Evolutionary conservation across 2,329 filamentous ascomycete genomes (phyloP).

Genomic region (Claviceps citrina): DNA sequence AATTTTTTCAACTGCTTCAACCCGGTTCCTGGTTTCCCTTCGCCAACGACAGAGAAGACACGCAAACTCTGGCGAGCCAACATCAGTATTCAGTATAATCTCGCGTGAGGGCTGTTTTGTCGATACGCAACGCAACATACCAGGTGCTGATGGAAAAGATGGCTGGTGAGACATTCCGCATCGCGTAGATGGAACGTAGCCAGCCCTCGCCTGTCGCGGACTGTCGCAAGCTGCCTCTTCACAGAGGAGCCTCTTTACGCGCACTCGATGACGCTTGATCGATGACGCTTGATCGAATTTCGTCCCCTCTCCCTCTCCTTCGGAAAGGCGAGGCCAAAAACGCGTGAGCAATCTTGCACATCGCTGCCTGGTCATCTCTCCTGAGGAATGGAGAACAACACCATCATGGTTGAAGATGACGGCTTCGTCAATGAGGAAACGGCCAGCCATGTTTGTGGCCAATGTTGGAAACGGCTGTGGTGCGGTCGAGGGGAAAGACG

Average conservation of each 20-base stretch:
- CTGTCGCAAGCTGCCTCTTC: not conserved
- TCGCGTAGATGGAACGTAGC: not conserved
- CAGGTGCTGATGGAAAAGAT: not conserved
- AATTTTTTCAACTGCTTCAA: too few relatives aligned
- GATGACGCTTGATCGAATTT: not conserved
- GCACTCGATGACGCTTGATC: not conserved
- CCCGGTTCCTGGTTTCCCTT: too few relatives aligned
- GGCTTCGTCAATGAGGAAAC: constrained; percentile 25
- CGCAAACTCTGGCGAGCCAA: not conserved
- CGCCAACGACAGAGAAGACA: too few relatives aligned
- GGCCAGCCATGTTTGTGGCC: constrained; percentile 51
- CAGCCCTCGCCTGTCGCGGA: not conserved
- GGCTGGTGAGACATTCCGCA: not conserved
- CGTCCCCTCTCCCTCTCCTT: not conserved
- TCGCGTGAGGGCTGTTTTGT: not conserved
- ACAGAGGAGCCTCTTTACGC: not conserved
- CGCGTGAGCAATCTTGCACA: not conserved
- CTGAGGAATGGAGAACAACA: not conserved
- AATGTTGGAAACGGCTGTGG: constrained; percentile 47
- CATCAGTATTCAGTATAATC: not conserved
- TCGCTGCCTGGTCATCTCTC: not conserved
- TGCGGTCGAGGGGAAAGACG: constrained; percentile 40
- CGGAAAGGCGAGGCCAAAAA: not conserved
- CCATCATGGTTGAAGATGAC: not conserved
- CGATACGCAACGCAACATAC: not conserved